phyloP scores from a whole-genome alignment of 2,329 filamentous ascomycete species.

The Scedosporium apiospermum region DNA sequence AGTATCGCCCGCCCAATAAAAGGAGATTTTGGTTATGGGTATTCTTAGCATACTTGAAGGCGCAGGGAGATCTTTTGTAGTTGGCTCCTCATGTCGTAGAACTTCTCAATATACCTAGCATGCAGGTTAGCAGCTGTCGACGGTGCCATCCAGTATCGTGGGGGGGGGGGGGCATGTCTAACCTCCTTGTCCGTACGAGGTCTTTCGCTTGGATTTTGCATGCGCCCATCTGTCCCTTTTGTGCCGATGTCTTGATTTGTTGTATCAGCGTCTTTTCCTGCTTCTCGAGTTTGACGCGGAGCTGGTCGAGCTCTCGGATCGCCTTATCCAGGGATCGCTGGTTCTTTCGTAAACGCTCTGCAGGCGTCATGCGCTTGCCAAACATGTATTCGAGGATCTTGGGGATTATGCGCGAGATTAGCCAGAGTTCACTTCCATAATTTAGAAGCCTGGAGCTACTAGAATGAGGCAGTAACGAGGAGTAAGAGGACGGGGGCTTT shows the following conservation, averaged over 20 bases:
- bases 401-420: constrained; percentile 6
- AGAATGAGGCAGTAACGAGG: not conserved
- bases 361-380: constrained; percentile 97
- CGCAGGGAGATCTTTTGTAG: constrained; percentile 90
- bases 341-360: constrained; percentile 84
- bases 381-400: constrained; percentile 98
- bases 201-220: constrained; percentile 98
- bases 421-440: not conserved
- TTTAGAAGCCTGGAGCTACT: not conserved
- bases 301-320: constrained; percentile 89
- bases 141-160: not conserved
- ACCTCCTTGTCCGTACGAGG: constrained; percentile 81
- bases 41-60: constrained; percentile 59
- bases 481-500: constrained; percentile 8
- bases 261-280: constrained; percentile 95
- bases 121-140: not conserved
- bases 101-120: constrained; percentile 84
- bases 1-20: not conserved
- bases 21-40: too few species aligned
- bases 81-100: constrained; percentile 96
- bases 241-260: constrained; percentile 97
- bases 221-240: constrained; percentile 97
- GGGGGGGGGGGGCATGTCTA: constrained; percentile 10
- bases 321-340: constrained; percentile 96
- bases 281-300: constrained; percentile 91